Conservation (phyloP, 2,329 filamentous ascomycete species). For the Leptodontidium sp. region DNA sequence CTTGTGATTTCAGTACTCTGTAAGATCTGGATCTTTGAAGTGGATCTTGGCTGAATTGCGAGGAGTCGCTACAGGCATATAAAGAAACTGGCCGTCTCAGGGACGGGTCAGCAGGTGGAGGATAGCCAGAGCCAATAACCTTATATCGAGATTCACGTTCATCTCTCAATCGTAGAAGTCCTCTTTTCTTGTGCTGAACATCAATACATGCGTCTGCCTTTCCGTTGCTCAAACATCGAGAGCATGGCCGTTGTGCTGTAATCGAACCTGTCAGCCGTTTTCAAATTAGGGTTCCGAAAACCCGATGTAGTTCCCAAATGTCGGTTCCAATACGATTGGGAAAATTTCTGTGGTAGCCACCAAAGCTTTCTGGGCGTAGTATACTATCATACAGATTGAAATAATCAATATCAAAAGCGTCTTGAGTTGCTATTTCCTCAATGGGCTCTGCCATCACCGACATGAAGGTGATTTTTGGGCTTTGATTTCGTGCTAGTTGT, state of each 20-base stretch:
- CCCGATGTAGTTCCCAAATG: no score
- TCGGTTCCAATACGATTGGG: no score
- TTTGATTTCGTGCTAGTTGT: no score
- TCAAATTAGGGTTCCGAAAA: no score
- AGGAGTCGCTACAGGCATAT: conserved; percentile 55
- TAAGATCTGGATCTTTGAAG: conserved; percentile 58
- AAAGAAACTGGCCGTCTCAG: conserved; percentile 59
- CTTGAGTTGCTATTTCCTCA: no score
- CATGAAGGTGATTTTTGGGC: no score
- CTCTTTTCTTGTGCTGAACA: conserved; percentile 86
- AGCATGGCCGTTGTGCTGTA: conserved; percentile 78
- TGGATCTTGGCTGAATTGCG: conserved; percentile 52
- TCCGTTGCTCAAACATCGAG: conserved; percentile 78
- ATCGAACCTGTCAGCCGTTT: no score
- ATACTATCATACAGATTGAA: no score
- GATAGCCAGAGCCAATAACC: conserved; percentile 42
- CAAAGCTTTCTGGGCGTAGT: no score
- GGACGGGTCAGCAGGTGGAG: conserved; percentile 38
- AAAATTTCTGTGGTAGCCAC: no score
- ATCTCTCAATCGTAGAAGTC: conserved; percentile 79
- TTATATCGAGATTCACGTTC: conserved; percentile 70
- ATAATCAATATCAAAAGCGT: no score
- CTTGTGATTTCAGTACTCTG: conserved; percentile 63
- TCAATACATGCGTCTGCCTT: conserved; percentile 84
- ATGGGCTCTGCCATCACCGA: no score